Evolutionary conservation across 2,329 filamentous ascomycete species (phyloP).

Genomic region (Aspergillus awamori): DNA sequence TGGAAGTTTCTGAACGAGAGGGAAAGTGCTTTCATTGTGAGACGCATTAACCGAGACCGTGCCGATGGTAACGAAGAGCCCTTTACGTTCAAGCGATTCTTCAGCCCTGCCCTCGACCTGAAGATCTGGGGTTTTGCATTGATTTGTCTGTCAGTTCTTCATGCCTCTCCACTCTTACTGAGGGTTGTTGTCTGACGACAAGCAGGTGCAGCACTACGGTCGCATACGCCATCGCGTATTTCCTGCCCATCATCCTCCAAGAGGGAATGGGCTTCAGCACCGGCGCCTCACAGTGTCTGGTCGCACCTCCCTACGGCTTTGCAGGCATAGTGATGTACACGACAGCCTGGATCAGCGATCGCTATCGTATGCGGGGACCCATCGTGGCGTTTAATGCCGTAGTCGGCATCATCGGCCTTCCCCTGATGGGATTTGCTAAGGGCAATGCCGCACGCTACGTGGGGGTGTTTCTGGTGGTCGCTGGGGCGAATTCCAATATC

Average conservation of each 20-base stretch:
- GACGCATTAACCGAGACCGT: conserved; percentile 56
- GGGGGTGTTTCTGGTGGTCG: conserved; percentile 73
- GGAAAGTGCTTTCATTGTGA: conserved; percentile 55
- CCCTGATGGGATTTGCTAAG: conserved; percentile 70
- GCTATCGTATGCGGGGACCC: conserved; percentile 66
- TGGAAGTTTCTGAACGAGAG: conserved; percentile 38
- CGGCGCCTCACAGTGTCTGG: conserved; percentile 68
- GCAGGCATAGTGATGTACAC: conserved; percentile 65
- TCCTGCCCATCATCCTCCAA: conserved; percentile 72
- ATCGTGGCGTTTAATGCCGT: conserved; percentile 68
- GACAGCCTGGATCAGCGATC: conserved; percentile 67
- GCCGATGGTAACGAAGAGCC: conserved; percentile 53
- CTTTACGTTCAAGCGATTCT: conserved; percentile 52
- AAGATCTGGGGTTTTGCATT: conserved; percentile 60
- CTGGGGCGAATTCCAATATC: conserved; percentile 76
- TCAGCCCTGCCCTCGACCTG: conserved; percentile 51
- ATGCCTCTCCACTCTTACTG: not conserved
- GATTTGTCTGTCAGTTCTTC: conserved; percentile 56
- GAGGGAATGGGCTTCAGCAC: conserved; percentile 65
- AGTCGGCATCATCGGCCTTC: conserved; percentile 68
- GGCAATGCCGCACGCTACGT: conserved; percentile 66
- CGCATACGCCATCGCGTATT: conserved; percentile 75
- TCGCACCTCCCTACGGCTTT: conserved; percentile 69
- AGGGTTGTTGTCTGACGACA: not conserved
- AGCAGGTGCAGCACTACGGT: conserved; percentile 63